These are phyloP conservation scores for Boletus barrowsii DNA, from an alignment of 768 basidiomycete genomes.

Conservation along the genomic window DNA sequence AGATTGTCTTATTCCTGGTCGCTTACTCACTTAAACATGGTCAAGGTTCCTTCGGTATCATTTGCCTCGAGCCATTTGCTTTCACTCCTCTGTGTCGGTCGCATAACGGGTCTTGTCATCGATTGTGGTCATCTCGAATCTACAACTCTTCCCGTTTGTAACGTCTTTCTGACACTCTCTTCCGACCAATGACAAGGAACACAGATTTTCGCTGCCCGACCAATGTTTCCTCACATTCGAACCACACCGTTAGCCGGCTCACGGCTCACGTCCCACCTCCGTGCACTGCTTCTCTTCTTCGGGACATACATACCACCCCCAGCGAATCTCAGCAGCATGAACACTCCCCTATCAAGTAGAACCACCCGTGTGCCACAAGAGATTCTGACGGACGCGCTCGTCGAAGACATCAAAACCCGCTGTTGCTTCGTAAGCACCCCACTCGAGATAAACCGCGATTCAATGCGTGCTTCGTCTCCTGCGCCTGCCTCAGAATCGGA, in stretches of 20 bases:
- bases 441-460: slow-evolving; percentile 39
- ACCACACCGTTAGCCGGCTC: slow-evolving; percentile 89
- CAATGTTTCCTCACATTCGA: slow-evolving; percentile 76
- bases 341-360: slow-evolving; percentile 59
- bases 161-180: background rate
- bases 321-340: slow-evolving; percentile 60
- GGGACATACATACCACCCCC: slow-evolving; percentile 85
- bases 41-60: slow-evolving; percentile 88
- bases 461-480: slow-evolving; percentile 34
- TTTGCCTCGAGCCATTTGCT: slow-evolving; percentile 89
- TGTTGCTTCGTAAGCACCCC: slow-evolving; percentile 81
- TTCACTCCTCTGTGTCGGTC: slow-evolving; percentile 78
- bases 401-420: slow-evolving; percentile 89
- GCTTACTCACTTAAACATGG: background rate
- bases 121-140: slow-evolving; percentile 94
- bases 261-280: slow-evolving; percentile 74
- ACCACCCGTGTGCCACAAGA: slow-evolving; percentile 71
- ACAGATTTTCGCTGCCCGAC: slow-evolving; percentile 88
- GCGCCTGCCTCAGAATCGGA: slow-evolving; percentile 37
- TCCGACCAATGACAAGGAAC: background rate
- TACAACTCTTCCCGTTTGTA: slow-evolving; percentile 76
- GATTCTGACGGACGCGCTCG: slow-evolving; percentile 71
- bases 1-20: background rate
- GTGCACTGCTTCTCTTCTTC: slow-evolving; percentile 77
- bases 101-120: slow-evolving; percentile 90